Base-by-base conservation (phyloP, 2,329 filamentous ascomycete species). In the Emergomyces africanus region DNA sequence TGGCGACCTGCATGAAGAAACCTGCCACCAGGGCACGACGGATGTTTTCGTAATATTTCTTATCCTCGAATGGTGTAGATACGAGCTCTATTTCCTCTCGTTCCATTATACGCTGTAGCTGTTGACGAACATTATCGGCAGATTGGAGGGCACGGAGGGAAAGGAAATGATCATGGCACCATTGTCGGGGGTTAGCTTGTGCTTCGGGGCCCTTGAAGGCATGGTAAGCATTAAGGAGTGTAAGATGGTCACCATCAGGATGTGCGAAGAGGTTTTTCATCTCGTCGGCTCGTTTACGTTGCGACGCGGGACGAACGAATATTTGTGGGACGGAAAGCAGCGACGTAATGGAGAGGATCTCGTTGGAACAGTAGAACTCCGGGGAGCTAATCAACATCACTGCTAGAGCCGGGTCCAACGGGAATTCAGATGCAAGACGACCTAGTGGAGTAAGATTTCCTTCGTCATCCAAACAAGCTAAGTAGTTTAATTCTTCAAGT, bases 1-100 rank as follows among this genome's bases (percentile, higher is more conserved):
- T 96, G 61, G 94, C 95, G 25, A 97, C 89, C 73, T 99, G 94
- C 94, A 99, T 99, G 81, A 99, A 99, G 81, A 99, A 99, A 39
- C 95, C 94, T 0, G 91, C 83, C 14, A 96, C 87, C 15, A 99
- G 81, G 9, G 94, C 92, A 42, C 90, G 86, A 50, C 92, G 88
- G 68, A 99, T 99, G 73, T 99, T 99, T 72, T 85, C 90, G 75
- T 97, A 99, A 79, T 99, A 99, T 70, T 95, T 89, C 79, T 95
- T 96, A 77, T 97, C 86, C 67, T 91, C 87, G 70, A 96, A 97
- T 0, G 88, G 83, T 0, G 92, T 97, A 57, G 88, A 94, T 58
- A 96, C 73, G 56, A 99, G 83, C 62, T 95, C 88, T 10, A 99
- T 77, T 60, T 86, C 88, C 65, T 90, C 84, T 15, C 88, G 89